Percentiles rank a stretch among this genome's conserved stretches.
phyloP scores from a whole-genome alignment of 768 basidiomycete species.

The Xerocomellus intermedius region DNA sequence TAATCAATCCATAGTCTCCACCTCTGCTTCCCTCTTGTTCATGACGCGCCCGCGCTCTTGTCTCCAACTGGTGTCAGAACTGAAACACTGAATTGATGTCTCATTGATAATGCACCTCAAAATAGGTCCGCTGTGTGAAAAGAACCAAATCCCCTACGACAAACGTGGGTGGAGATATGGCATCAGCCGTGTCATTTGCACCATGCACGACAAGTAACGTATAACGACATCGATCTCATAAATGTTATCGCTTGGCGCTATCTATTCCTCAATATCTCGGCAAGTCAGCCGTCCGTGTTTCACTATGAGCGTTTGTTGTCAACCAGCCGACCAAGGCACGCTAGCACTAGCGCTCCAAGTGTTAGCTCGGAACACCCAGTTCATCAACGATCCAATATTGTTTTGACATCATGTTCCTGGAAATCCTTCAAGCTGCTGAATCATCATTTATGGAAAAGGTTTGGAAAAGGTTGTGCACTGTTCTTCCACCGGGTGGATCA shows the following conservation, averaged over 20 bases:
- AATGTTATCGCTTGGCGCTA: slow-evolving; percentile 2
- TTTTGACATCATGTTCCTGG: background rate
- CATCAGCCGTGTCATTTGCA: background rate
- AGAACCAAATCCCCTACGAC: slow-evolving; percentile 1
- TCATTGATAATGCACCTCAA: background rate
- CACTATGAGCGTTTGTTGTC: background rate
- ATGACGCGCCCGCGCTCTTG: background rate
- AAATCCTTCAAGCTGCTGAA: background rate
- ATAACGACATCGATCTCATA: slow-evolving; percentile 1
- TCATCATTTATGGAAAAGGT: background rate
- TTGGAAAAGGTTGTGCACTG: background rate
- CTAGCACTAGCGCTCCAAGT: background rate
- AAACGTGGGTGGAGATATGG: slow-evolving; percentile 14
- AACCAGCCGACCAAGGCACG: background rate
- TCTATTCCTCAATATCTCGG: slow-evolving; percentile 3
- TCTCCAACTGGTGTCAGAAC: background rate
- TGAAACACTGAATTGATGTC: slow-evolving; percentile 3
- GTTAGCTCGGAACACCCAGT: background rate
- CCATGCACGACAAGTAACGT: background rate
- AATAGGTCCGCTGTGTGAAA: slow-evolving; percentile 9
- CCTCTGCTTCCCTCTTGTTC: background rate
- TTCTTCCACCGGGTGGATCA: slow-evolving; percentile 3
- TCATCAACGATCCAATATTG: background rate
- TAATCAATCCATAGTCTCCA: too few species aligned
- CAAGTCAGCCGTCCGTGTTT: background rate